Evolutionary conservation across 192 early-diverging fungal species (phyloP), one percentile per base, ranked within the genome.

Genomic region (Coemansia sp.): DNA sequence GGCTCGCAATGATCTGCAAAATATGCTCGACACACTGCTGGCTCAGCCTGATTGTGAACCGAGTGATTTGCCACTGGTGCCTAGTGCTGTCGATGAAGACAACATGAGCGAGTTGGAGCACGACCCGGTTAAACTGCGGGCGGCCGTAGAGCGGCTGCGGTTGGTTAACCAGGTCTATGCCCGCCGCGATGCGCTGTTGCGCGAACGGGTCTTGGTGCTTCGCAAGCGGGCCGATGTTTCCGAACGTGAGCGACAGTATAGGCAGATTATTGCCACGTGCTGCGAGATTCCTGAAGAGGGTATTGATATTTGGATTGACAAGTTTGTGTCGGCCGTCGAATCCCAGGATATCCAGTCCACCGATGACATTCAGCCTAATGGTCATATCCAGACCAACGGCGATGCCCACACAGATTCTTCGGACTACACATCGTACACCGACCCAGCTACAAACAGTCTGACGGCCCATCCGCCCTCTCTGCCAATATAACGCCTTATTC

Each of bases 201-300:
- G 75, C 23, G 65, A 84, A n/a, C 86, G 92, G 27, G 55, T 93
- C 22, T 72, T 78, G 10, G 78, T 69, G 8, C 53, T 88, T 27
- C 79, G 78, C 43, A 71, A 45, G 32, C 73, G 78, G 8, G 71
- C 71, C 8, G 82, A 85, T 47, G 78, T 86, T 3, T 83, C 83
- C 3, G 85, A 89, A 20, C 85, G 83, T 41, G 92, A 94, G 66
- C 59, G 90, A 41, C 85, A 90, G 58, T 96, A 88, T 75, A 91
- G 90, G 74, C 82, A 85, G 59, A 84, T 98, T 32, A 94, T 96
- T 72, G 86, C 92, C 7, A 85, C 87, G 22, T 94, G 93, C 69
- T 95, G 93, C 65, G 85, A 88, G 60, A 86, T 96, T 23, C 81
- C 85, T 14, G 64, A 92, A 14, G 91, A 89, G 2, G 82, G 89